These are phyloP conservation scores for Entomophthora muscae DNA, from an alignment of 371 early-diverging fungal genomes.

Conservation along the genomic window DNA sequence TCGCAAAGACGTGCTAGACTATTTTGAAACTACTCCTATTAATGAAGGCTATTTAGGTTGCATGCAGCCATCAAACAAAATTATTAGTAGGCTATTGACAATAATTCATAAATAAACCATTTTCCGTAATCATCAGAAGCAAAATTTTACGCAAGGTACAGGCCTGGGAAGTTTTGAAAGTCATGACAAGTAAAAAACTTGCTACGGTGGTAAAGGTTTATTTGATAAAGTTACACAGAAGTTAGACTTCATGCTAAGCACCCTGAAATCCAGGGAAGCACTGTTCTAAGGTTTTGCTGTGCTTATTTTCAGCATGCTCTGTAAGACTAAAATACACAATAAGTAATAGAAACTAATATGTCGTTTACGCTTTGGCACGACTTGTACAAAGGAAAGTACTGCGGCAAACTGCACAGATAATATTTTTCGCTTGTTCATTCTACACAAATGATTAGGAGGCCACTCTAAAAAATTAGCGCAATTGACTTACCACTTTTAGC, in stretches of 20 bases:
- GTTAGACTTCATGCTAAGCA: neutral
- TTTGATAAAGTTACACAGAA: neutral
- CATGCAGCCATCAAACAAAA: no score
- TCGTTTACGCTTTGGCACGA: constrained; percentile 48
- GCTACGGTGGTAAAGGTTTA: neutral
- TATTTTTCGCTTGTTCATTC: constrained; percentile 66
- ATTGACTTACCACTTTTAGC: constrained; percentile 43
- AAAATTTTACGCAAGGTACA: neutral
- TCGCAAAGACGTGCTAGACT: no score
- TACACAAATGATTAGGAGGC: constrained; percentile 12
- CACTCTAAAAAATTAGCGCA: neutral
- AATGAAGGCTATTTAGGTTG: no score
- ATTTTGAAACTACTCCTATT: no score
- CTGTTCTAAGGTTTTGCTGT: constrained; percentile 50
- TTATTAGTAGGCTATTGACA: no score
- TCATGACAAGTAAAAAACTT: neutral
- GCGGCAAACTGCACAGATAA: constrained; percentile 54
- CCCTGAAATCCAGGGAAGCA: constrained; percentile 51
- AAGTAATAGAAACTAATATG: no score
- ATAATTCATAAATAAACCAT: no score
- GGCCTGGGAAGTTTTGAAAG: neutral
- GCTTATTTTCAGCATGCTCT: constrained; percentile 65
- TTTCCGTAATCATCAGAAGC: no score
- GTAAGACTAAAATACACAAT: constrained; percentile 22
- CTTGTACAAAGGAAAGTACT: constrained; percentile 72